Evolutionary conservation across 495 filamentous ascomycete species (phyloP).

Genomic region (Penicillium subrubescens): DNA sequence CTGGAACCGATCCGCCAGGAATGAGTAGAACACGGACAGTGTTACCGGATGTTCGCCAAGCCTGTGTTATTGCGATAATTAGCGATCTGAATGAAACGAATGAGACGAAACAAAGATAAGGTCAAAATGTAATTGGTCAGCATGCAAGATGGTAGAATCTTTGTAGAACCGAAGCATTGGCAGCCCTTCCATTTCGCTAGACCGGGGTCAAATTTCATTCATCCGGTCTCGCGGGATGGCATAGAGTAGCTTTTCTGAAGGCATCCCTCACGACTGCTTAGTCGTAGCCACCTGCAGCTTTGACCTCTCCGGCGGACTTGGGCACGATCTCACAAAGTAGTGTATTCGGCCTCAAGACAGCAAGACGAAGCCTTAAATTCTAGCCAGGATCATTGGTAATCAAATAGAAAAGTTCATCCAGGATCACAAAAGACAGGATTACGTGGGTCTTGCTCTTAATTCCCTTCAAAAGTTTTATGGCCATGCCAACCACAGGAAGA

Average conservation of each 20-base stretch:
- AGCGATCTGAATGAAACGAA: constrained; percentile 23
- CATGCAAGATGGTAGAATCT: neutral
- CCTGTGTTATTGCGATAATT: constrained; percentile 39
- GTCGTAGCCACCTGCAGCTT: neutral
- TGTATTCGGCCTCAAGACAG: constrained; percentile 8
- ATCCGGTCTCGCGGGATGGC: neutral
- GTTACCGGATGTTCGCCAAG: constrained; percentile 60
- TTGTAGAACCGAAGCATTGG: neutral
- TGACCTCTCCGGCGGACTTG: neutral
- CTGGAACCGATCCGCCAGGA: constrained; percentile 67
- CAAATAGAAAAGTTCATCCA: constrained; percentile 12
- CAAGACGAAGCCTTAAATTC: constrained; percentile 26
- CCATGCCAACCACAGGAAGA: constrained; percentile 29
- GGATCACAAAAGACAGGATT: constrained; percentile 34
- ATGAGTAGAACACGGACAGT: constrained; percentile 59
- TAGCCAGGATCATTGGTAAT: constrained; percentile 28
- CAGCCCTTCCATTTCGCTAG: neutral
- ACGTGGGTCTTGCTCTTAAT: constrained; percentile 39
- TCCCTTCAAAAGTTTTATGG: constrained; percentile 38
- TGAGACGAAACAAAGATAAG: neutral
- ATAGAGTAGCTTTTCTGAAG: neutral
- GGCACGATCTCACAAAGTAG: neutral
- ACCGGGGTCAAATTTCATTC: neutral
- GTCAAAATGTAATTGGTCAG: neutral
- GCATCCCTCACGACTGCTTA: neutral